Conservation (phyloP, 2,329 filamentous ascomycete genomes). For the Fusarium buharicum region DNA sequence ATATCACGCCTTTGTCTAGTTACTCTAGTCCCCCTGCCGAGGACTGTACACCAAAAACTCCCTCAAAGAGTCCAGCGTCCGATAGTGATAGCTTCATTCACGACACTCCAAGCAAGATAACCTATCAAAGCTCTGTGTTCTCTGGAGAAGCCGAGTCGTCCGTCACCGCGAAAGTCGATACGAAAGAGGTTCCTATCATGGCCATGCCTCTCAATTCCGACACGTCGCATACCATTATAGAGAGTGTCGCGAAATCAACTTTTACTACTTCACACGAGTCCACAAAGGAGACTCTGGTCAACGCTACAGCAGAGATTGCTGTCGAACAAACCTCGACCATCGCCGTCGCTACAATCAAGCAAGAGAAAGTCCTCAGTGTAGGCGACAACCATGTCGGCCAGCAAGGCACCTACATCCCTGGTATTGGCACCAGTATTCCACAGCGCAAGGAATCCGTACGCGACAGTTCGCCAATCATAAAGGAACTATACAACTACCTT, state of each 20-base stretch:
- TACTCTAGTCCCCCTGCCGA: conserved; percentile 13
- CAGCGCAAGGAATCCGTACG: conserved; percentile 19
- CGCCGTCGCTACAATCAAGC: not conserved
- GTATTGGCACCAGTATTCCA: not conserved
- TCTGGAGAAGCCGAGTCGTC: not conserved
- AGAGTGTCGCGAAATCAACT: not conserved
- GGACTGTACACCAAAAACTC: not conserved
- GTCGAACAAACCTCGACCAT: not conserved
- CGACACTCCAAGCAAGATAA: conserved; percentile 1
- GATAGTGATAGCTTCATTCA: not conserved
- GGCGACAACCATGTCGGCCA: not conserved
- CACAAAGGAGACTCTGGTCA: not conserved
- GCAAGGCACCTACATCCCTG: not conserved
- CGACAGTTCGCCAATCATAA: not conserved
- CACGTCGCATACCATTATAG: not conserved
- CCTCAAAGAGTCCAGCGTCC: conserved; percentile 2
- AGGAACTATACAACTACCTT: conserved; percentile 7
- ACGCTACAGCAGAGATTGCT: not conserved
- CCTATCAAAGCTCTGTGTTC: not conserved
- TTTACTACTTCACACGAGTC: not conserved
- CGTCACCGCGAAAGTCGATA: not conserved
- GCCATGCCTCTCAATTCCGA: too few relatives aligned
- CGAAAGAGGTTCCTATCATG: not conserved
- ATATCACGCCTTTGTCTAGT: conserved; percentile 18
- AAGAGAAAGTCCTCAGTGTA: not conserved